Base-by-base conservation (phyloP, 495 filamentous ascomycete species). In the Hyaloscypha variabilis region DNA sequence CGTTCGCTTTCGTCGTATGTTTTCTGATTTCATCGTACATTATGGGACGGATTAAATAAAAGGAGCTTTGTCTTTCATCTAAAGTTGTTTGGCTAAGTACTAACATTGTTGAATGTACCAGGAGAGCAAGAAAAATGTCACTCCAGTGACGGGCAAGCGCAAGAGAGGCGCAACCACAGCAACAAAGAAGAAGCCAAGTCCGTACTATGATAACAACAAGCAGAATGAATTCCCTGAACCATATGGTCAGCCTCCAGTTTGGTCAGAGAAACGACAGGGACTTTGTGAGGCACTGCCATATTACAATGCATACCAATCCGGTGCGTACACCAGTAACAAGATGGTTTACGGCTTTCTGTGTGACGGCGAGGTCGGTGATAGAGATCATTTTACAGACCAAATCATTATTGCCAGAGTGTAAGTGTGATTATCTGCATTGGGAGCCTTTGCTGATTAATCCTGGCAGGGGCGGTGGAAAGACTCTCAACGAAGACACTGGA, bases 261-360 rank as follows among this genome's bases (percentile, higher is more conserved):
- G 87, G 86, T 79, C 89, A 30, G 75, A 89, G 72, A 77, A 69
- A 46, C 84, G 92, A 8, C 82, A 86, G 17, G 82, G 81, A 0
- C 71, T 95, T 4, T 89, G 85, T 65, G 90, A 94, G 69, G 80
- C 87, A 1, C 71, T 94, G 1, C 80, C 83, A 0, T 94, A 89
- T 76, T 94, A 85, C 73, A 81, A 79, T 0, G 69, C 81, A 3
- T 84, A 85, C 39, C 88, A 95, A 70, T 82, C 86, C 0, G 87
- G 86, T 19, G 68, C 82, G 2, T 85, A 93, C 63, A 74, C 79
- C 1, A 69, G 69, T 2, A 71, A 81, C 2, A 71, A 76, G 3
- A 58, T 86, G 21, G 81, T 80, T 6, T 76, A 76, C 24, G 89
- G 86, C 1, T 86, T 89, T 60, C 75, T 94, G 1, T 74, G 91